Evolutionary conservation across 371 early-diverging fungal genomes (phyloP).

Genomic region (Encephalitozoon intestinalis): DNA sequence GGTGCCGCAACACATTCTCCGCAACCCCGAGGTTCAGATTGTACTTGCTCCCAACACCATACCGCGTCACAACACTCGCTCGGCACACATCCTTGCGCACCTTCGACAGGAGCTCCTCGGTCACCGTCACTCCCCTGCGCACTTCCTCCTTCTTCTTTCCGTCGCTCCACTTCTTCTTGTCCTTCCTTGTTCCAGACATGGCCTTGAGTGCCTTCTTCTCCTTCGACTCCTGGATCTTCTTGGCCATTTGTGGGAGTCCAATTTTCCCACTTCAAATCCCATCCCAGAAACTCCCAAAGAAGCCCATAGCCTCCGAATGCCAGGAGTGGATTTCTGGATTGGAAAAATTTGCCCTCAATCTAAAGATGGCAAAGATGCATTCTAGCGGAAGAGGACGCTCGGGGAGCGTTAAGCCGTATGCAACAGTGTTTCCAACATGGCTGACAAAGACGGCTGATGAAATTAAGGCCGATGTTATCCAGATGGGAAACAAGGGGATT

Average conservation of each 20-base stretch:
- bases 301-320: no score
- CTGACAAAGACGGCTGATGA: slow-evolving; percentile 85
- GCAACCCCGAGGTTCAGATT: slow-evolving; percentile 52
- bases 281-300: not conserved
- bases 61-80: slow-evolving; percentile 45
- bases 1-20: slow-evolving; percentile 43
- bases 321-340: not conserved
- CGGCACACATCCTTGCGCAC: slow-evolving; percentile 54
- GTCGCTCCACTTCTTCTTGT: slow-evolving; percentile 57
- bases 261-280: not conserved
- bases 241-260: slow-evolving; percentile 36
- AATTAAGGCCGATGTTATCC: slow-evolving; percentile 89
- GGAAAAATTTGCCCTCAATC: slow-evolving; percentile 10
- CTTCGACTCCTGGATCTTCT: slow-evolving; percentile 55
- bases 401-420: slow-evolving; percentile 93
- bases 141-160: slow-evolving; percentile 46
- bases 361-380: slow-evolving; percentile 61
- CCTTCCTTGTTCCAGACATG: slow-evolving; percentile 45
- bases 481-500: slow-evolving; percentile 96
- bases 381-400: slow-evolving; percentile 82
- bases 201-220: slow-evolving; percentile 44
- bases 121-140: slow-evolving; percentile 36
- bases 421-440: slow-evolving; percentile 90
- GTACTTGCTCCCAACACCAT: slow-evolving; percentile 37
- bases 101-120: slow-evolving; percentile 46